Conservation (phyloP, 768 basidiomycete genomes). For the Phaeotremella fagi region DNA sequence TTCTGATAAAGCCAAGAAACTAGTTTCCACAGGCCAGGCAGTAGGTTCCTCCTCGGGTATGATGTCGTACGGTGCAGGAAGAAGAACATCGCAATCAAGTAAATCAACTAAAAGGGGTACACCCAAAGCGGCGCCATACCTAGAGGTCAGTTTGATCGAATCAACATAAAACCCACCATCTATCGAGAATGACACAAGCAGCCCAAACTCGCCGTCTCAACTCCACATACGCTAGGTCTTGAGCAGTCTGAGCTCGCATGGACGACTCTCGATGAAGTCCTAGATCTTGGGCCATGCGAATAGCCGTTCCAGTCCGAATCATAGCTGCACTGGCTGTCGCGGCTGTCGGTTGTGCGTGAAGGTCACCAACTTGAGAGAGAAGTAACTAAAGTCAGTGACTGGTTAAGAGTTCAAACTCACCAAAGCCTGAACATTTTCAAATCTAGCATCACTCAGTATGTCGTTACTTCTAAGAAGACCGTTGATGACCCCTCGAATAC, state of each 20-base stretch:
- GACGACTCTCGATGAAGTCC: slow-evolving; percentile 85
- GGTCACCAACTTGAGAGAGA: slow-evolving; percentile 60
- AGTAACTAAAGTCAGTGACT: slow-evolving; percentile 19
- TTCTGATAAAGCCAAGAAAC: slow-evolving; percentile 54
- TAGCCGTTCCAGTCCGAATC: slow-evolving; percentile 76
- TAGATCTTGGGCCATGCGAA: slow-evolving; percentile 96
- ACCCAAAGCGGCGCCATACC: slow-evolving; percentile 83
- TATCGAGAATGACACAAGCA: slow-evolving; percentile 86
- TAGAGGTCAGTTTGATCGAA: slow-evolving; percentile 37
- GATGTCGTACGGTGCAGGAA: slow-evolving; percentile 79
- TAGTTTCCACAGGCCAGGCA: slow-evolving; percentile 52
- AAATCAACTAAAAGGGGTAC: slow-evolving; percentile 96
- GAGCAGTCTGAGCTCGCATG: slow-evolving; percentile 49
- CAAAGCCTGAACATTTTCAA: slow-evolving; percentile 81
- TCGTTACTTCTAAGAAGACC: slow-evolving; percentile 82
- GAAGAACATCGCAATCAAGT: slow-evolving; percentile 88
- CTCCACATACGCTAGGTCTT: slow-evolving; percentile 58
- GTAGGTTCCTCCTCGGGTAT: slow-evolving; percentile 49
- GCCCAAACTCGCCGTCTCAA: slow-evolving; percentile 87
- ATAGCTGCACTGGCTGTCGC: slow-evolving; percentile 79
- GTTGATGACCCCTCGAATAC: slow-evolving; percentile 81
- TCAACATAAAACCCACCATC: slow-evolving; percentile 61
- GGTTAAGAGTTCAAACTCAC: slow-evolving; percentile 27
- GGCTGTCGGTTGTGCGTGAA: slow-evolving; percentile 83
- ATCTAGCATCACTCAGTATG: slow-evolving; percentile 77